phyloP scores from a whole-genome alignment of 257 asterid species.

The Gynochthodes officinalis region DNA sequence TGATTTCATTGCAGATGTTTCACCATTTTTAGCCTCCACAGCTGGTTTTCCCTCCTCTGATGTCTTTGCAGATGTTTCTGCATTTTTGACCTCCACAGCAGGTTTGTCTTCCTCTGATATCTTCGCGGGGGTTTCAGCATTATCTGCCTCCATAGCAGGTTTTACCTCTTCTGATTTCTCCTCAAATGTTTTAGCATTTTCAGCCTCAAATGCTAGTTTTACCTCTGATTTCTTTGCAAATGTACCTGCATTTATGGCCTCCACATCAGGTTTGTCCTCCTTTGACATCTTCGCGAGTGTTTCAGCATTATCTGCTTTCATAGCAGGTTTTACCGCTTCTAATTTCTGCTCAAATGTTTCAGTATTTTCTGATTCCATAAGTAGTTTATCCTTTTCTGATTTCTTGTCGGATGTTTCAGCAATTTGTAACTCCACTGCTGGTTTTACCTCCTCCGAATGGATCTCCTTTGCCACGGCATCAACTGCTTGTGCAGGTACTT shows the following conservation, averaged over 20 bases:
- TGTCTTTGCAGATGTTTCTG: too few relatives aligned
- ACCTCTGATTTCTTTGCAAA: slow-evolving; percentile 5
- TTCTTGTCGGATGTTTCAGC: background rate
- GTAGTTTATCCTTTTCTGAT: slow-evolving; percentile 1
- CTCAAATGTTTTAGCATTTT: background rate
- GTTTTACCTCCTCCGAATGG: background rate
- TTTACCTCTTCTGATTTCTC: background rate
- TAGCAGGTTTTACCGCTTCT: slow-evolving; percentile 3
- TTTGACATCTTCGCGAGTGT: slow-evolving; percentile 14
- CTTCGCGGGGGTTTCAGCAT: background rate
- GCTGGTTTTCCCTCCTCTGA: slow-evolving; percentile 7
- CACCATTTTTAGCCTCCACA: slow-evolving; percentile 11
- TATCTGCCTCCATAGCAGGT: background rate
- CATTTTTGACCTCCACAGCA: background rate
- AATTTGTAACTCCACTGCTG: background rate
- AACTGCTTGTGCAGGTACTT: background rate
- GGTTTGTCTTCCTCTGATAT: background rate
- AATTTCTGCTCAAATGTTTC: slow-evolving; percentile 5
- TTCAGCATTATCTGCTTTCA: slow-evolving; percentile 9
- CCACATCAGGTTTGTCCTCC: slow-evolving; percentile 13
- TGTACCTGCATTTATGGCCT: slow-evolving; percentile 3
- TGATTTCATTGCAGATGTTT: slow-evolving; percentile 6
- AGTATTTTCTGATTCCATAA: slow-evolving; percentile 11
- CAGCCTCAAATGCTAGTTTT: background rate
- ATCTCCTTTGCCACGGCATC: background rate